phyloP scores from a whole-genome alignment of 23 red algal species.

The Gracilariopsis chorda region DNA sequence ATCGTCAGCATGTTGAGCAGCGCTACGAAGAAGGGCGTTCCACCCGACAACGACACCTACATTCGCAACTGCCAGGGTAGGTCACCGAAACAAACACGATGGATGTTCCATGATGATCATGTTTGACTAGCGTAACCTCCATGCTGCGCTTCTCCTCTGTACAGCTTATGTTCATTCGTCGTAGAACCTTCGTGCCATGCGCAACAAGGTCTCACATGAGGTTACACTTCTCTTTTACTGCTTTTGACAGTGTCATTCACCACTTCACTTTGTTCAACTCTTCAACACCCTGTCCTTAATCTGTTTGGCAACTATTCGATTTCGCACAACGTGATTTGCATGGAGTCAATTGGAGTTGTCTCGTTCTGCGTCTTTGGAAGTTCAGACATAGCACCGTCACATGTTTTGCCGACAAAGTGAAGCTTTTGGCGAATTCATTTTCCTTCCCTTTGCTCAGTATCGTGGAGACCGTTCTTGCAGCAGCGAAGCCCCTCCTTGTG shows the following conservation, averaged over 20 bases:
- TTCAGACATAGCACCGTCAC: not conserved
- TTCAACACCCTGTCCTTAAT: conserved; percentile 6
- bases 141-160: conserved; percentile 14
- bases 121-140: conserved; percentile 53
- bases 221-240: no score
- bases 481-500: not conserved
- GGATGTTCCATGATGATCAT: conserved; percentile 88
- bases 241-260: no score
- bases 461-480: not conserved
- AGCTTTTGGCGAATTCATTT: not conserved
- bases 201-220: no score
- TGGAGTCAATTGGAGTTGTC: not conserved
- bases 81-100: conserved; percentile 81
- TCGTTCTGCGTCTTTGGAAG: not conserved
- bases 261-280: not conserved
- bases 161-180: conserved; percentile 15
- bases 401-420: not conserved
- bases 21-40: conserved; percentile 77
- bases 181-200: not conserved
- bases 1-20: conserved; percentile 96
- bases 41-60: conserved; percentile 89
- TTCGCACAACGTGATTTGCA: not conserved
- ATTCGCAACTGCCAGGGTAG: conserved; percentile 74
- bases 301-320: not conserved
- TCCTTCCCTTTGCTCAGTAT: not conserved